Evolutionary conservation across 352 stramenopile genomes (phyloP).

Genomic region (Phytophthora boehmeriae): DNA sequence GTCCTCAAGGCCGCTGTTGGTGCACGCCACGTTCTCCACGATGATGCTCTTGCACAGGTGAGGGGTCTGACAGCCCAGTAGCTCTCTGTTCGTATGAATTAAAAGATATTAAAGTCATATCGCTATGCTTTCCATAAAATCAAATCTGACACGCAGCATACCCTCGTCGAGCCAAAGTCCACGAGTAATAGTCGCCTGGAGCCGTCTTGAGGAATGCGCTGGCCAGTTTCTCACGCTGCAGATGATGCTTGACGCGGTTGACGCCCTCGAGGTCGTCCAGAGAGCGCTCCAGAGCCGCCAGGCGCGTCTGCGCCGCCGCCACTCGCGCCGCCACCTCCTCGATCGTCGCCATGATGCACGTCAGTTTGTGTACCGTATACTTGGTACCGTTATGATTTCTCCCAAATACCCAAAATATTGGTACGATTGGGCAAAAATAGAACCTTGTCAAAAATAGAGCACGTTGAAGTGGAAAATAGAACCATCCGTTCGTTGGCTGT

Average conservation of each 20-base stretch:
- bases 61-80: conserved; percentile 63
- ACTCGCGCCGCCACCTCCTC: conserved; percentile 43
- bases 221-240: conserved; percentile 47
- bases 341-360: conserved; percentile 14
- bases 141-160: conserved; percentile 19
- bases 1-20: conserved; percentile 57
- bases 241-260: conserved; percentile 48
- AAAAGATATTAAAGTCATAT: background rate
- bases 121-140: background rate
- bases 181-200: conserved; percentile 78
- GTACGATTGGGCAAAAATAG: background rate
- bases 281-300: conserved; percentile 46
- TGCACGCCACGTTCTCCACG: conserved; percentile 86
- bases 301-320: conserved; percentile 37
- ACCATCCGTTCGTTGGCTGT: background rate
- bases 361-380: no score
- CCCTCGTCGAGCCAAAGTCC: conserved; percentile 67
- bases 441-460: background rate
- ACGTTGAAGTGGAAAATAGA: conserved; percentile 15
- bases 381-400: background rate
- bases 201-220: conserved; percentile 74
- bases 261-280: conserved; percentile 63
- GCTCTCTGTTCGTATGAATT: conserved; percentile 38
- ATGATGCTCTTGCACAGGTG: conserved; percentile 92
- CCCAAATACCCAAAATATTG: background rate